phyloP scores from a whole-genome alignment of 306 rosid species.

The Dalbergia cultrata region DNA sequence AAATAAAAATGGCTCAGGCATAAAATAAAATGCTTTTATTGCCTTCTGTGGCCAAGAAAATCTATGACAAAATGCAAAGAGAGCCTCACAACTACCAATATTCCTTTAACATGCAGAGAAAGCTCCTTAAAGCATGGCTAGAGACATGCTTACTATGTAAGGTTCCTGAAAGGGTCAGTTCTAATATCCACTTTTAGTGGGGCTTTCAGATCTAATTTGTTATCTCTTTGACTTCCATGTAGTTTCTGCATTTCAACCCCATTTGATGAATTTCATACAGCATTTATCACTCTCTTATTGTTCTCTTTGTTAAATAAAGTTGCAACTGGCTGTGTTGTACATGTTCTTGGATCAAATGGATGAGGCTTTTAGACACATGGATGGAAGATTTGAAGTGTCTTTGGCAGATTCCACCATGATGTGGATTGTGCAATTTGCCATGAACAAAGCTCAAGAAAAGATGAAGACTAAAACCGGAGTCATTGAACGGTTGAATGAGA shows the following conservation, averaged over 20 bases:
- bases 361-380: constrained; percentile 59
- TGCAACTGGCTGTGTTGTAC: neutral
- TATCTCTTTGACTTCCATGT: constrained; percentile 14
- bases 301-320: neutral
- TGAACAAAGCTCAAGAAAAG: constrained; percentile 85
- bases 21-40: neutral
- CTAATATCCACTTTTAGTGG: constrained; percentile 40
- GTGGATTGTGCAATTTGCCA: constrained; percentile 78
- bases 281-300: neutral
- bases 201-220: constrained; percentile 38
- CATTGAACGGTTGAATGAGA: constrained; percentile 76
- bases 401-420: constrained; percentile 90
- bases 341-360: constrained; percentile 52
- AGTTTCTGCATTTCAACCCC: constrained; percentile 7
- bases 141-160: constrained; percentile 32
- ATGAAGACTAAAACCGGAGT: constrained; percentile 76
- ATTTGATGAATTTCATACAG: neutral
- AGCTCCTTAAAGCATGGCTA: constrained; percentile 49
- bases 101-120: neutral
- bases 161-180: constrained; percentile 53
- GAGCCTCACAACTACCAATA: constrained; percentile 6
- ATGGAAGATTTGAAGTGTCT: constrained; percentile 60
- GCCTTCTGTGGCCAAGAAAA: neutral
- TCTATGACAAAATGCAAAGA: neutral
- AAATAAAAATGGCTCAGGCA: neutral